Evolutionary conservation across 805 yeast genomes (phyloP), one percentile per base, ranked within the genome.

Genomic region (Lachancea nothofagi): DNA sequence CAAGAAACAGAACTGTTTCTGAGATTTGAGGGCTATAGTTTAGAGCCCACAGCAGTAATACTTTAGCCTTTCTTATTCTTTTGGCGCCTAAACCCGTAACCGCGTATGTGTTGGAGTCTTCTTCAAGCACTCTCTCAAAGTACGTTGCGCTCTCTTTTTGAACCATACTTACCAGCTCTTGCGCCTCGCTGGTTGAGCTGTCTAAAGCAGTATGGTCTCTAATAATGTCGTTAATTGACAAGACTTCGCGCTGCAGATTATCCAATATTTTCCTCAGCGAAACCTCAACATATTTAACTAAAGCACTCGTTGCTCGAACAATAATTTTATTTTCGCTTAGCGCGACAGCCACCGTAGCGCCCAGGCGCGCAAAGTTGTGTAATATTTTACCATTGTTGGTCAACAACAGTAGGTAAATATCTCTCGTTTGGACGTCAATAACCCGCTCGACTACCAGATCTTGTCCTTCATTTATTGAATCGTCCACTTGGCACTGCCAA

Each of bases 341-440:
- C 2, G 54, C 51, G 6, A 53, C 57, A 5, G 56, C 57, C 15
- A 54, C 40, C 2, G 53, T 50, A 2, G 55, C 59, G n/a, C 60
- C 59, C 20, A 59, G 44, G 14, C 58, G 46, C 3, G 60, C 50
- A 26, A 59, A 48, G 41, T 59, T 59, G 27, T 56, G 50, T 13
- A 59, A 40, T 14, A 59, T 54, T 48, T 54, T 59, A 38, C 64
- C 63, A 39, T 57, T 58, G 34, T 59, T 51, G 8, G 64, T 58
- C 18, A 57, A 43, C 21, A 59, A 30, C 24, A 59, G 37, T 12
- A 59, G 43, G 38, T 52, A 54, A 44, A 54, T 50, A 35, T 49
- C 57, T 31, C 54, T 46, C 2, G 50, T 50, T 35, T 47, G 47
- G 10, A 52, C 42, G 33, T 50, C 50, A 9, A 54, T 49, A 20